phyloP scores from a whole-genome alignment of 2,329 filamentous ascomycete genomes.

The Ophiostoma tasmaniense region DNA sequence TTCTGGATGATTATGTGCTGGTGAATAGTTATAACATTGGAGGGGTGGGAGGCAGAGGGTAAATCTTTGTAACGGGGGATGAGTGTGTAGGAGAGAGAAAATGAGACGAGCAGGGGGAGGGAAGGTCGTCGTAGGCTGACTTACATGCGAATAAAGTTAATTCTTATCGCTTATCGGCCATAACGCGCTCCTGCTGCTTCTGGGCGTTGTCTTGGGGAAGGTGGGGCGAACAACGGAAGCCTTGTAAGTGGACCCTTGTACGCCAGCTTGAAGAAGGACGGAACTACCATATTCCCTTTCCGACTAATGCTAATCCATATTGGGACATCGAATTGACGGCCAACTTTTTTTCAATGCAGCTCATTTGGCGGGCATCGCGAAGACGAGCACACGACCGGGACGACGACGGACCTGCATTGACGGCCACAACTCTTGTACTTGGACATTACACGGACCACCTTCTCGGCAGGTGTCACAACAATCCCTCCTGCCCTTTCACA shows the following conservation, averaged over 20 bases:
- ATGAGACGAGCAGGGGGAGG: not conserved
- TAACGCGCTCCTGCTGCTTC: not conserved
- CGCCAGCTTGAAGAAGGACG: not conserved
- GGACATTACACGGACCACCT: not conserved
- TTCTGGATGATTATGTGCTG: not conserved
- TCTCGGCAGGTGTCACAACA: not conserved
- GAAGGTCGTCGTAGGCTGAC: not conserved
- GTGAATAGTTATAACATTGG: not conserved
- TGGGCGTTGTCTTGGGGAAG: not conserved
- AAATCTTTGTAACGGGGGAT: not conserved
- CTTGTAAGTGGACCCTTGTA: not conserved
- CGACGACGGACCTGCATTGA: slow-evolving; percentile 4
- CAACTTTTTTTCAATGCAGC: slow-evolving; percentile 13
- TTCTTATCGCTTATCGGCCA: slow-evolving; percentile 15
- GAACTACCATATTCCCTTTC: slow-evolving; percentile 17
- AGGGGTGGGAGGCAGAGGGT: not conserved
- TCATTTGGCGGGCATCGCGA: slow-evolving; percentile 3
- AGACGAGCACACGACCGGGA: not conserved
- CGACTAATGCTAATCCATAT: not conserved
- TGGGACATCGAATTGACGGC: not conserved
- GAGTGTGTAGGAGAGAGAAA: not conserved
- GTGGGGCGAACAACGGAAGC: not conserved
- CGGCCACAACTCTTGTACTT: not conserved
- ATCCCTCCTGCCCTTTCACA: not conserved
- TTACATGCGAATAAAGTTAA: not conserved